These are phyloP conservation scores for Blepharisma undulans DNA, from an alignment of 169 alveolate species.

Conservation along the genomic window DNA sequence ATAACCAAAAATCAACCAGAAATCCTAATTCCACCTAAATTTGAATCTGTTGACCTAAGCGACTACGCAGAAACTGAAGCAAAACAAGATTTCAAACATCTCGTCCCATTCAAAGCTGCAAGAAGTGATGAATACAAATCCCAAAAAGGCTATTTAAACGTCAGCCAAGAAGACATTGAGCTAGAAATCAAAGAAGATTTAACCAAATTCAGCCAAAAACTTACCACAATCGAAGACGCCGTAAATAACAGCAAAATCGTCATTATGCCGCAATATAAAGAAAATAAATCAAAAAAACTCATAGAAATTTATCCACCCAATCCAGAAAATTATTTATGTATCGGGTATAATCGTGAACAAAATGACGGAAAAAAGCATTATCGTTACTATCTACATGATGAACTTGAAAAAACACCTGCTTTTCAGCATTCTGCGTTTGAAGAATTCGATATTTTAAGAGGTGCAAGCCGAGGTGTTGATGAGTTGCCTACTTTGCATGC, in stretches of 20 bases:
- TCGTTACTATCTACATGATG: neutral
- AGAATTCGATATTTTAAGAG: neutral
- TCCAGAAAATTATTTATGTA: neutral
- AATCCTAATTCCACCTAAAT: neutral
- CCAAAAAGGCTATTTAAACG: neutral
- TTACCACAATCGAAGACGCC: neutral
- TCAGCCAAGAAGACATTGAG: neutral
- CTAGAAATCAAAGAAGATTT: neutral
- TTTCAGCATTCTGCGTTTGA: neutral
- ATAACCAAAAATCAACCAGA: neutral
- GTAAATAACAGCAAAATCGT: neutral
- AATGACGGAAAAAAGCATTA: slow-evolving; percentile 13
- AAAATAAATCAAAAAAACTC: neutral
- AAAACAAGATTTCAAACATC: neutral
- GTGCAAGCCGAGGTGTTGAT: slow-evolving; percentile 31
- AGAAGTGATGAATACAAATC: neutral
- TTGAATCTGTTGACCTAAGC: neutral
- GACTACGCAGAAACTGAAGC: neutral
- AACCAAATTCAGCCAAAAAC: neutral
- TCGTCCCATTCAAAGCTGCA: neutral
- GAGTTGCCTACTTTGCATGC: neutral
- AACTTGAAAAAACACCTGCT: slow-evolving; percentile 16
- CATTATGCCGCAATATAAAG: neutral
- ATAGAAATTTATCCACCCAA: slow-evolving; percentile 17
- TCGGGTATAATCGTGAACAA: slow-evolving; percentile 30